These are phyloP conservation scores for Lophium mytilinum DNA, from an alignment of 495 filamentous ascomycete species.

Conservation along the genomic window DNA sequence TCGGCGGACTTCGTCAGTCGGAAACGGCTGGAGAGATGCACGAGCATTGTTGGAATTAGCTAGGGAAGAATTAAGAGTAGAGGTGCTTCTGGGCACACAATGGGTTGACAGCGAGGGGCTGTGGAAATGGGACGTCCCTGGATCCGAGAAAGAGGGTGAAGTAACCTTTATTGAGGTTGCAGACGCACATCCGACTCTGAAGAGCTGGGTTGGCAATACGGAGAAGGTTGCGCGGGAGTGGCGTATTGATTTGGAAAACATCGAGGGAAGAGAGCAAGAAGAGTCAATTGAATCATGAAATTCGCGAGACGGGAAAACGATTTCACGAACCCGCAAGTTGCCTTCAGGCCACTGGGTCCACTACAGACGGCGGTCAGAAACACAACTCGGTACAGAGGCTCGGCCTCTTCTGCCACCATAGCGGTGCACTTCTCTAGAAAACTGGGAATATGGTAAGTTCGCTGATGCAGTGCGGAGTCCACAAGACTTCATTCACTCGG, in stretches of 20 bases:
- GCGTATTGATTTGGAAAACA: constrained; percentile 28
- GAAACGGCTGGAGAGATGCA: constrained; percentile 26
- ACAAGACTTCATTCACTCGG: no score
- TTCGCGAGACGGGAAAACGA: no score
- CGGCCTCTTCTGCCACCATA: no score
- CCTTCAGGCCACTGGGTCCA: no score
- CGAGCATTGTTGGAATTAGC: constrained; percentile 44
- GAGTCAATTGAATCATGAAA: constrained; percentile 4
- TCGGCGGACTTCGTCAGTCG: constrained; percentile 24
- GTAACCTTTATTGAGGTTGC: constrained; percentile 47
- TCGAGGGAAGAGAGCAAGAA: constrained; percentile 6
- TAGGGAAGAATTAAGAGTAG: constrained; percentile 50
- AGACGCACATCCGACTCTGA: constrained; percentile 50
- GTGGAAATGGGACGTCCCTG: constrained; percentile 50
- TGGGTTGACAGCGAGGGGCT: constrained; percentile 50
- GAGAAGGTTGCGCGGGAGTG: constrained; percentile 37
- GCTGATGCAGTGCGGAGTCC: no score
- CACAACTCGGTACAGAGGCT: no score
- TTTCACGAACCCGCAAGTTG: no score
- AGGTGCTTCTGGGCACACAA: constrained; percentile 21
- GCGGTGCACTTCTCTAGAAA: no score
- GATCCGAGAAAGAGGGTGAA: constrained; percentile 30
- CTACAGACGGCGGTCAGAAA: no score
- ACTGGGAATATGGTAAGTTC: no score
- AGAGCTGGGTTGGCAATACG: constrained; percentile 45